phyloP scores from a whole-genome alignment of 2,329 filamentous ascomycete species.

The Epichloe gansuensis region DNA sequence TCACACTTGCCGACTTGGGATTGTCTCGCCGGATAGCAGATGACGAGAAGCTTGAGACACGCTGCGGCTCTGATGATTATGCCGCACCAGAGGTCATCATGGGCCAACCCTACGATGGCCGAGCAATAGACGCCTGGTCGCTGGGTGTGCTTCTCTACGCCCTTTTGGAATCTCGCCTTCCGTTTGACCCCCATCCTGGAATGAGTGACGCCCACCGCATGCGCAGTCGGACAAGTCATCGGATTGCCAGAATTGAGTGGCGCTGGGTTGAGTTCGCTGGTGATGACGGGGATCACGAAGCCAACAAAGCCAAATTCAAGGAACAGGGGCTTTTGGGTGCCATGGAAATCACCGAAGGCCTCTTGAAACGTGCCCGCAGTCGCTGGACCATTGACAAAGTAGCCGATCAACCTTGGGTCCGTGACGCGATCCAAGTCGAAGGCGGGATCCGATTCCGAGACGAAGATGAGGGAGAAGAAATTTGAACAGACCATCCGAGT shows the following conservation, averaged over 20 bases:
- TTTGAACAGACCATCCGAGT: slow-evolving; percentile 15
- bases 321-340: slow-evolving; percentile 59
- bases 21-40: slow-evolving; percentile 76
- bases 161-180: slow-evolving; percentile 80
- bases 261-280: slow-evolving; percentile 80
- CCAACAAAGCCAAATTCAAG: slow-evolving; percentile 44
- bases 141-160: slow-evolving; percentile 88
- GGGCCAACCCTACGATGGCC: slow-evolving; percentile 87
- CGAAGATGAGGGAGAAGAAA: slow-evolving; percentile 43
- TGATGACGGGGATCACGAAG: slow-evolving; percentile 76
- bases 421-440: slow-evolving; percentile 55
- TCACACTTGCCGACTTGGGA: slow-evolving; percentile 84
- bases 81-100: slow-evolving; percentile 93
- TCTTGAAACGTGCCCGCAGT: slow-evolving; percentile 70
- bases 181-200: slow-evolving; percentile 80
- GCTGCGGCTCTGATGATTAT: slow-evolving; percentile 94
- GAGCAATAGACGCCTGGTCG: slow-evolving; percentile 87
- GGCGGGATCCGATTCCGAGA: slow-evolving; percentile 47
- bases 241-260: slow-evolving; percentile 95
- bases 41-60: slow-evolving; percentile 79
- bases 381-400: slow-evolving; percentile 67
- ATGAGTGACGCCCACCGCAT: slow-evolving; percentile 64
- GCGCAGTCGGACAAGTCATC: slow-evolving; percentile 73
- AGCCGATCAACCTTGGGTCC: slow-evolving; percentile 62
- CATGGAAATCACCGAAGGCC: slow-evolving; percentile 66